phyloP scores from a whole-genome alignment of 2,329 filamentous ascomycete species.

The Alternaria longipes region DNA sequence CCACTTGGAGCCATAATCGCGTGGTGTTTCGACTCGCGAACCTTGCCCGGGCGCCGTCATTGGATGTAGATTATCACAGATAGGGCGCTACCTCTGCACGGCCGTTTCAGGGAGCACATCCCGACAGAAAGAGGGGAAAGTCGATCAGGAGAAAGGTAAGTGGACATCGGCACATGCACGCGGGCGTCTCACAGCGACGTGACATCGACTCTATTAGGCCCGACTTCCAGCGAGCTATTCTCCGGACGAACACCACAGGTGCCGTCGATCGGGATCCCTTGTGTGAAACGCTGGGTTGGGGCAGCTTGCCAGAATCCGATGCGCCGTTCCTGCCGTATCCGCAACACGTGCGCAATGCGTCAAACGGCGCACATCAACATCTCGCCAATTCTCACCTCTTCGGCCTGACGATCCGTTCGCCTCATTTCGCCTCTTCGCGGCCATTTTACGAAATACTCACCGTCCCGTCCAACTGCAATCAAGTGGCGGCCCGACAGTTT shows the following conservation, averaged over 20 bases:
- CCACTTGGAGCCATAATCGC: constrained; percentile 1
- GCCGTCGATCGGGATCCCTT: constrained; percentile 7
- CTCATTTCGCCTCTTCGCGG: neutral
- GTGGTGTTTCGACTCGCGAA: constrained; percentile 13
- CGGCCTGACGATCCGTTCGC: constrained; percentile 3
- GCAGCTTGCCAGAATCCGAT: constrained; percentile 12
- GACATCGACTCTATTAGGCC: neutral
- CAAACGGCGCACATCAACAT: constrained; percentile 7
- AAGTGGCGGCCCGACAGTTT: neutral
- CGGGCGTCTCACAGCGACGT: neutral
- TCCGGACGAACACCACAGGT: neutral
- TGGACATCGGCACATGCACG: constrained; percentile 3
- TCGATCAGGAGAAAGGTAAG: constrained; percentile 12
- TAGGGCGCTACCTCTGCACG: constrained; percentile 18
- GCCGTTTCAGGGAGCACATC: constrained; percentile 14
- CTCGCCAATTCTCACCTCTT: neutral
- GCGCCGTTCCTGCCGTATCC: constrained; percentile 17
- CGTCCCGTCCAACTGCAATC: neutral
- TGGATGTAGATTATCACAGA: constrained; percentile 2
- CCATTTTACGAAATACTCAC: constrained; percentile 5
- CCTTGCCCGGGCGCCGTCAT: constrained; percentile 1
- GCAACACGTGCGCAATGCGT: constrained; percentile 11
- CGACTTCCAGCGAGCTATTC: constrained; percentile 5
- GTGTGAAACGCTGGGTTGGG: constrained; percentile 6
- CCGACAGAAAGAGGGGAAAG: constrained; percentile 18